Evolutionary conservation across 2,329 filamentous ascomycete genomes (phyloP), one percentile per base, ranked within the genome.

Genomic region (Dactylonectria estremocensis): DNA sequence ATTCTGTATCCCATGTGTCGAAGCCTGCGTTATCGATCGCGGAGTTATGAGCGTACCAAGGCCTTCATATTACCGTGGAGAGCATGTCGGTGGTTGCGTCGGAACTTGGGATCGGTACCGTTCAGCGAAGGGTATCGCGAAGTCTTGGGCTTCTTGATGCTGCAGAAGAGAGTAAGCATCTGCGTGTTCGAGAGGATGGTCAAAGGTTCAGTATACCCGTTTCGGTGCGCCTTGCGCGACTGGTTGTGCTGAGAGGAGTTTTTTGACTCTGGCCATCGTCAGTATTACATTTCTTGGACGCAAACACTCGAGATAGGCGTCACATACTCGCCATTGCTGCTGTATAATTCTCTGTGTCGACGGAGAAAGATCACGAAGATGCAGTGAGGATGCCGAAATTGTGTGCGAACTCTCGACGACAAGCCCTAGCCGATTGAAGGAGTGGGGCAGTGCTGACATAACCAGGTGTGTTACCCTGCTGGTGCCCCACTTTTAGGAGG

Each of bases 91-190:
- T 99, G 96, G 91, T 99, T 99, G 88, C 96, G 93, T 86, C 96
- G 93, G 91, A 99, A 99, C 92, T 99, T 99, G 84, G 96, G 95
- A 88, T 99, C 96, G 85, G 94, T 96, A 81, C 96, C 96, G 85
- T 98, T 98, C 82, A 99, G 92, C 79, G 95, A 98, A 77, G 96
- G 96, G 89, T 99, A 99, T 89, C 96, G 91, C 87, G 95, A 91
- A 83, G 96, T 98, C 92, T 97, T 98, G 77, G 96, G 96, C 93
- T 98, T 98, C 93, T 98, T 98, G 91, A 99, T 99, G 88, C 95
- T 98, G 84, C 49, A 31, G n/a, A 54, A 54, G 35, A 31, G 45
- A 40, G 73, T 79, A 48, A 77, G 69, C 52, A 49, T 65, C 33
- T 5, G 9, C 18, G 45, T 49, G 20, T 45, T 59, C 49, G 33